Conservation (phyloP, 805 yeast genomes). For the Ogataea dorogensis region DNA sequence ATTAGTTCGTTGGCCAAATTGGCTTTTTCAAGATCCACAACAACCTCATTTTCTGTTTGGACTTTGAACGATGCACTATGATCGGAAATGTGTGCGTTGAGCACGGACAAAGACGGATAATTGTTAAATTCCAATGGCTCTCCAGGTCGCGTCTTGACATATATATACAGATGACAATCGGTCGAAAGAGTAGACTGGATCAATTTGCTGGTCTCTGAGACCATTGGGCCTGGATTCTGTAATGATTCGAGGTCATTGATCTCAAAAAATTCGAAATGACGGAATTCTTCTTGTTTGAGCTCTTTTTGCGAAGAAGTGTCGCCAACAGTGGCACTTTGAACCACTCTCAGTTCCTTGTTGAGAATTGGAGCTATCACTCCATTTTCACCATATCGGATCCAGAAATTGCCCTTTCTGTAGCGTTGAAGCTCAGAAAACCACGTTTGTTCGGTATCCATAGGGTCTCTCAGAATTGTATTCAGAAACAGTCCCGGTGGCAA, state of each 20-base stretch:
- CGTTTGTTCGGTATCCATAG: slow-evolving; percentile 27
- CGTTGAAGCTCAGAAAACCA: slow-evolving; percentile 18
- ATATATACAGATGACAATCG: slow-evolving; percentile 32
- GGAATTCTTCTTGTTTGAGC: slow-evolving; percentile 26
- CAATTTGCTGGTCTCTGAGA: slow-evolving; percentile 2
- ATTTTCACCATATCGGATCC: slow-evolving; percentile 15
- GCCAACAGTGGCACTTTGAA: slow-evolving; percentile 29
- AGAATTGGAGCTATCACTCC: slow-evolving; percentile 32
- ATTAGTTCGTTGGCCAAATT: slow-evolving; percentile 30
- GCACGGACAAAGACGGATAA: slow-evolving; percentile 29
- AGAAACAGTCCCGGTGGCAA: slow-evolving; percentile 24
- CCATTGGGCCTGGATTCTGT: not conserved
- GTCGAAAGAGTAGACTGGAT: not conserved
- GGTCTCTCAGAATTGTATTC: slow-evolving; percentile 31
- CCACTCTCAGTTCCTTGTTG: slow-evolving; percentile 28
- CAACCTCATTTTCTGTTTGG: slow-evolving; percentile 10
- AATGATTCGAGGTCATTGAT: slow-evolving; percentile 13
- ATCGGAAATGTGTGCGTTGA: slow-evolving; percentile 16
- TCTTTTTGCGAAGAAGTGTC: slow-evolving; percentile 17
- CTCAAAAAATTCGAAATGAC: slow-evolving; percentile 33
- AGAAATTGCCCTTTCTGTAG: slow-evolving; percentile 9
- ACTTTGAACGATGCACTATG: slow-evolving; percentile 19
- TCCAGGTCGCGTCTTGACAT: slow-evolving; percentile 23
- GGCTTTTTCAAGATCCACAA: slow-evolving; percentile 28
- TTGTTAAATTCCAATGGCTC: slow-evolving; percentile 24